A percentile compares a stretch with the other conserved stretches of the same genome.
phyloP scores from a whole-genome alignment of 129 eudicot species.

The Helianthus annuus region DNA sequence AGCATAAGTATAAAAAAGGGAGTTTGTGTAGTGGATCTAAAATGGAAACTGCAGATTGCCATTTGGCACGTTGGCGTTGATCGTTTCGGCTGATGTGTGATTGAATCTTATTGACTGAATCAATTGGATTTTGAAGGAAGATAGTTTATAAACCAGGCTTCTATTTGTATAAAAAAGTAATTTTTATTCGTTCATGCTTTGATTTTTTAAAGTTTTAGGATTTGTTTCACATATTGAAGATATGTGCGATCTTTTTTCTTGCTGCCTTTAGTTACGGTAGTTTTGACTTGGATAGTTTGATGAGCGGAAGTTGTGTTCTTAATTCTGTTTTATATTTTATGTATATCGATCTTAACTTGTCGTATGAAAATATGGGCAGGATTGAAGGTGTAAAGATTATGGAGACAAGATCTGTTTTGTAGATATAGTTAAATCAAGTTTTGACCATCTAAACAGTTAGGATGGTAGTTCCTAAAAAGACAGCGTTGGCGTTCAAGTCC shows the following conservation, averaged over 20 bases:
- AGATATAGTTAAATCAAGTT: constrained; percentile 20
- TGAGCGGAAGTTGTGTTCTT: not conserved
- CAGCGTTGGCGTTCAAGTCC: constrained; percentile 55
- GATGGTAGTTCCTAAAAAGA: constrained; percentile 60
- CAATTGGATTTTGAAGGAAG: not conserved
- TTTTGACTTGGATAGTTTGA: not conserved
- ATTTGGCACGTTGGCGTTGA: constrained; percentile 17
- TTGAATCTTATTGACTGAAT: not conserved
- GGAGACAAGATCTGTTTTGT: constrained; percentile 31
- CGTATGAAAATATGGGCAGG: constrained; percentile 17
- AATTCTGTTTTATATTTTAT: not conserved
- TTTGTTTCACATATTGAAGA: not conserved
- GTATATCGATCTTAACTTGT: not conserved
- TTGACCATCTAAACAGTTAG: constrained; percentile 22
- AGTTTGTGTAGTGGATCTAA: constrained; percentile 15
- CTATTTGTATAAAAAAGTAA: too few relatives aligned
- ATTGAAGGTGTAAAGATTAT: constrained; percentile 22
- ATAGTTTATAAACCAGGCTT: not conserved
- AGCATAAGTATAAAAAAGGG: not conserved
- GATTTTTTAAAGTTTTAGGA: too few relatives aligned
- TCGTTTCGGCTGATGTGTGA: not conserved
- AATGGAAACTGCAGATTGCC: constrained; percentile 3
- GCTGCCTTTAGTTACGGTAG: not conserved
- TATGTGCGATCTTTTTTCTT: not conserved
- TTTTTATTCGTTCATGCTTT: too few relatives aligned